These are phyloP conservation scores for Bonia amplexicaulis DNA, from an alignment of 176 grass and related monocot genomes.

Conservation along the genomic window DNA sequence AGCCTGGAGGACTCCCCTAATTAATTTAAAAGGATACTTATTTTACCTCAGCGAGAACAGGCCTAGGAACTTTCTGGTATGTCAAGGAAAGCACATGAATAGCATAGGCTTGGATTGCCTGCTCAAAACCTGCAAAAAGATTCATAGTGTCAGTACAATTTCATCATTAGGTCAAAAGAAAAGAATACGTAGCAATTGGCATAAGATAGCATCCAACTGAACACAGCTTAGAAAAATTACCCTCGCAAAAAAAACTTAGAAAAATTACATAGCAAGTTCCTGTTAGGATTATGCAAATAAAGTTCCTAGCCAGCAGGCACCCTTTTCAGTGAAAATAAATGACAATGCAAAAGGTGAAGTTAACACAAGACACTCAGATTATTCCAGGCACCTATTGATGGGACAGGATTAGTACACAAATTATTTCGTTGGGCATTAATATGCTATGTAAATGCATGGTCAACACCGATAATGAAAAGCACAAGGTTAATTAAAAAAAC, in stretches of 20 bases:
- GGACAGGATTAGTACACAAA: not conserved
- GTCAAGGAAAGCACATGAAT: slow-evolving; percentile 91
- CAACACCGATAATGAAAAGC: not conserved
- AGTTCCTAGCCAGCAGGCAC: not conserved
- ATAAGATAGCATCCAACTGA: not conserved
- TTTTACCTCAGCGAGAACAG: slow-evolving; percentile 89
- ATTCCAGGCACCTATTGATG: slow-evolving; percentile 2
- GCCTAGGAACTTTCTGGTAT: slow-evolving; percentile 95
- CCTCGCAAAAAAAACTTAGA: not conserved
- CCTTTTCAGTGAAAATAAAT: not conserved
- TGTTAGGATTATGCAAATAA: not conserved
- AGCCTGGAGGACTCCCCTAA: not conserved
- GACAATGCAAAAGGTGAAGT: not conserved
- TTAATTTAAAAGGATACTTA: not conserved
- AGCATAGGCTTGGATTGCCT: slow-evolving; percentile 89
- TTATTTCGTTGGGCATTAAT: not conserved
- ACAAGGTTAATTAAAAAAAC: not conserved
- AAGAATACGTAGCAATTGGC: not conserved
- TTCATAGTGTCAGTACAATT: not conserved
- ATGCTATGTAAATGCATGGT: not conserved
- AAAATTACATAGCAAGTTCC: not conserved
- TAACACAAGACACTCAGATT: not conserved
- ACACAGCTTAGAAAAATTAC: not conserved
- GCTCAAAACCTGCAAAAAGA: slow-evolving; percentile 73
- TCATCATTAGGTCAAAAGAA: not conserved